Percentiles rank a stretch among this genome's conserved stretches.
Conservation (phyloP, 495 filamentous ascomycete genomes). For the Penicillium samsonianum region DNA sequence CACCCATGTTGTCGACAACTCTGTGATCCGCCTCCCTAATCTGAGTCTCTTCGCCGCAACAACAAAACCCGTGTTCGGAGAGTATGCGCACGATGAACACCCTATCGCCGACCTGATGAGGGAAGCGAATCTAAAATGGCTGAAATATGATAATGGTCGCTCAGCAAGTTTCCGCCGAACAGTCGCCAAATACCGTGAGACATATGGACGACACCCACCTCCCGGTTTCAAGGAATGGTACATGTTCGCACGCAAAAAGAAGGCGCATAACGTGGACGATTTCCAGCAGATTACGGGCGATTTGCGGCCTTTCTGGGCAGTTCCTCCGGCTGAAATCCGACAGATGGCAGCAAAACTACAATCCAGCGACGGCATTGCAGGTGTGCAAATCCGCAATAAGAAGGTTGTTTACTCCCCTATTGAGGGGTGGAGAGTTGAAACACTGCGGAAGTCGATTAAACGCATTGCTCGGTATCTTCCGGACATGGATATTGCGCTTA, state of each 20-base stretch:
- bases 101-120: constrained; percentile 22
- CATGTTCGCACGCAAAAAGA: constrained; percentile 59
- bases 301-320: constrained; percentile 69
- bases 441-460: constrained; percentile 58
- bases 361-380: constrained; percentile 56
- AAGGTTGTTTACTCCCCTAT: constrained; percentile 51
- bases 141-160: constrained; percentile 20
- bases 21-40: constrained; percentile 12
- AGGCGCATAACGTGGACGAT: constrained; percentile 66
- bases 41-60: constrained; percentile 9
- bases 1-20: constrained; percentile 12
- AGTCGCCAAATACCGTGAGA: constrained; percentile 60
- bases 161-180: constrained; percentile 49
- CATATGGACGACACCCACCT: constrained; percentile 69
- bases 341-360: constrained; percentile 44
- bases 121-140: constrained; percentile 21
- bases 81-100: constrained; percentile 21
- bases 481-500: constrained; percentile 72
- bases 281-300: constrained; percentile 74
- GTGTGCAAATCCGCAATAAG: constrained; percentile 57
- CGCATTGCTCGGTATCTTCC: constrained; percentile 61
- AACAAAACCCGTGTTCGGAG: constrained; percentile 11
- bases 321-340: constrained; percentile 58
- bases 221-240: constrained; percentile 74
- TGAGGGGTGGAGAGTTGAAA: constrained; percentile 66